Evolutionary conservation across 139 green algal genomes (phyloP).

Genomic region (Yamagishiella unicocca): DNA sequence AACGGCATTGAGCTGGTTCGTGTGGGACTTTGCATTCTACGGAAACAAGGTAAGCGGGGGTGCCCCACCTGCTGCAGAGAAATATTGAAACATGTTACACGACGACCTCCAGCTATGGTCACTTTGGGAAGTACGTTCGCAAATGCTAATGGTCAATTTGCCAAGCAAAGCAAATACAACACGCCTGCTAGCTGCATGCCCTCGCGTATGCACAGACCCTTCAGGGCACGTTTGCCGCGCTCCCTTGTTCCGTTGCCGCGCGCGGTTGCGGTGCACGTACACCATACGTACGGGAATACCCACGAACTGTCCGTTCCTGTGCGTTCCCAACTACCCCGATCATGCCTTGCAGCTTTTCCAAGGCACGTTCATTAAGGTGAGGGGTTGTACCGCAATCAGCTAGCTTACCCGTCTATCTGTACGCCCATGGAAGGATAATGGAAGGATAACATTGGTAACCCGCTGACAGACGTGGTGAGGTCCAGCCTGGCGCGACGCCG

Average conservation of each 20-base stretch:
- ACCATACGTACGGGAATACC: too few relatives aligned
- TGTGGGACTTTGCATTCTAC: conserved; percentile 74
- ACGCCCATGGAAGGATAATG: not conserved
- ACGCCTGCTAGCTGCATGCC: not conserved
- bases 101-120: not conserved
- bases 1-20: conserved; percentile 49
- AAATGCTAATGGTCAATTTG: not conserved
- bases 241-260: not conserved
- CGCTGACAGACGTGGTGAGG: too few relatives aligned
- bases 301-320: too few relatives aligned
- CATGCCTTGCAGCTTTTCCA: not conserved
- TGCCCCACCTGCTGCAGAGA: not conserved
- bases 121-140: not conserved
- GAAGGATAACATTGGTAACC: not conserved
- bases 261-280: too few relatives aligned
- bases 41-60: conserved; percentile 81
- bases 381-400: not conserved
- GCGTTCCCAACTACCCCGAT: not conserved
- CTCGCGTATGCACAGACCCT: not conserved
- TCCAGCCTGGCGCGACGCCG: too few relatives aligned
- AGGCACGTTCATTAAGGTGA: conserved; percentile 2
- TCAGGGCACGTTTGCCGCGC: not conserved
- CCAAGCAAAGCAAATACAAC: not conserved
- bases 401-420: not conserved
- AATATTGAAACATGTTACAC: not conserved